Evolutionary conservation across 208 protist genomes (phyloP).

Genomic region (Leishmania guyanensis): DNA sequence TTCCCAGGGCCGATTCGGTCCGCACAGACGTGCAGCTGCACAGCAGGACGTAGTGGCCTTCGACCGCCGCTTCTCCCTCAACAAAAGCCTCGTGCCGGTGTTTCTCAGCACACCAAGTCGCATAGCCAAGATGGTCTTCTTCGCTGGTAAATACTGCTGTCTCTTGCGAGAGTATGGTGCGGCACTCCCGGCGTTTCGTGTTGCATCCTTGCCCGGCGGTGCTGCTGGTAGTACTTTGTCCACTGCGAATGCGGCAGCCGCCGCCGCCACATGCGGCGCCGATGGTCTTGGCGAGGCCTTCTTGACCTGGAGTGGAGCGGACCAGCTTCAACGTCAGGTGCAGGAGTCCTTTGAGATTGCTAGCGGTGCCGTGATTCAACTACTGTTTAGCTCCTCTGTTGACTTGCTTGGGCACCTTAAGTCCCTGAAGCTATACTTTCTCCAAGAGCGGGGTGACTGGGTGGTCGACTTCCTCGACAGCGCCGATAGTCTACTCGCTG

Average conservation of each 20-base stretch:
- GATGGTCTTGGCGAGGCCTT: conserved; percentile 24
- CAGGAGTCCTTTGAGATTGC: conserved; percentile 82
- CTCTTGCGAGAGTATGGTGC: conserved; percentile 78
- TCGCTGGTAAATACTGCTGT: conserved; percentile 87
- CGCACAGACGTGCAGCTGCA: conserved; percentile 12
- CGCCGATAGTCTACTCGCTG: conserved; percentile 65
- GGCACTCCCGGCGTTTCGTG: conserved; percentile 55
- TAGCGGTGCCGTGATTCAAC: conserved; percentile 72
- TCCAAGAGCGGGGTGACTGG: conserved; percentile 85
- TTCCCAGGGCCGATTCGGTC: conserved; percentile 17
- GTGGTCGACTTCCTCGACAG: conserved; percentile 86
- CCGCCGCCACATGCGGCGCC: neutral
- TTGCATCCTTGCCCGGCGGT: neutral
- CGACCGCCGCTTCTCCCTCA: conserved; percentile 85
- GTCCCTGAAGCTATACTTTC: conserved; percentile 81
- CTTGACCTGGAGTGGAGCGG: conserved; percentile 66
- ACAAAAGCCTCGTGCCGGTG: conserved; percentile 78
- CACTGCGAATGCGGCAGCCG: too few relatives aligned
- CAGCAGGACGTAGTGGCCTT: conserved; percentile 50
- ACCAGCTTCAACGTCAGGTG: conserved; percentile 69
- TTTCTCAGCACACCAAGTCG: conserved; percentile 64
- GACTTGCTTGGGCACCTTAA: conserved; percentile 78
- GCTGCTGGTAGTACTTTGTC: neutral
- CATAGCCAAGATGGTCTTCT: conserved; percentile 85
- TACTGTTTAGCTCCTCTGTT: conserved; percentile 69